phyloP scores from a whole-genome alignment of 257 asterid genomes.

The Przewalskia tangutica region DNA sequence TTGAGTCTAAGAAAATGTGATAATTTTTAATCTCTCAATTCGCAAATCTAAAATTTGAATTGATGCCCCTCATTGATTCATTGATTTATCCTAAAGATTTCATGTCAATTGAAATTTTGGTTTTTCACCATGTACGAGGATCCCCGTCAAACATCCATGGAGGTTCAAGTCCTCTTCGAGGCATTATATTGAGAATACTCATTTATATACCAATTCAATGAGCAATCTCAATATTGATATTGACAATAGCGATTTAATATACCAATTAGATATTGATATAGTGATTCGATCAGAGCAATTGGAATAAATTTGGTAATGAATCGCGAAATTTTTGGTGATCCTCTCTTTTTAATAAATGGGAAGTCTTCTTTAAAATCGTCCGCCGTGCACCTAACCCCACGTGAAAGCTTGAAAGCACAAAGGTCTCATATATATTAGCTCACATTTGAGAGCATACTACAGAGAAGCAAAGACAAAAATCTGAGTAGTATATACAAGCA shows the following conservation, averaged over 20 bases:
- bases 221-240: too few species aligned
- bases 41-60: not conserved
- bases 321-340: not conserved
- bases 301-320: not conserved
- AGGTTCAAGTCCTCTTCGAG: too few species aligned
- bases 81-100: not conserved
- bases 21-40: not conserved
- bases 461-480: not conserved
- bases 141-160: too few species aligned
- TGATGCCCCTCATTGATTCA: not conserved
- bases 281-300: not conserved
- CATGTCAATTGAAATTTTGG: too few species aligned
- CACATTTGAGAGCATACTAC: not conserved
- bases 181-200: too few species aligned
- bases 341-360: not conserved
- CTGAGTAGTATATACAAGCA: not conserved
- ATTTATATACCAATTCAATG: too few species aligned
- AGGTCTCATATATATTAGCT: not conserved
- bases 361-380: not conserved
- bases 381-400: not conserved
- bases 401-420: not conserved
- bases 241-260: too few species aligned
- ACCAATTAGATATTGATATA: not conserved
- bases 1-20: too few species aligned
- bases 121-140: too few species aligned